Percentiles rank a stretch among this genome's conserved stretches.
phyloP scores from a whole-genome alignment of 139 green algal genomes.

The Chlamydomonas asymmetrica region DNA sequence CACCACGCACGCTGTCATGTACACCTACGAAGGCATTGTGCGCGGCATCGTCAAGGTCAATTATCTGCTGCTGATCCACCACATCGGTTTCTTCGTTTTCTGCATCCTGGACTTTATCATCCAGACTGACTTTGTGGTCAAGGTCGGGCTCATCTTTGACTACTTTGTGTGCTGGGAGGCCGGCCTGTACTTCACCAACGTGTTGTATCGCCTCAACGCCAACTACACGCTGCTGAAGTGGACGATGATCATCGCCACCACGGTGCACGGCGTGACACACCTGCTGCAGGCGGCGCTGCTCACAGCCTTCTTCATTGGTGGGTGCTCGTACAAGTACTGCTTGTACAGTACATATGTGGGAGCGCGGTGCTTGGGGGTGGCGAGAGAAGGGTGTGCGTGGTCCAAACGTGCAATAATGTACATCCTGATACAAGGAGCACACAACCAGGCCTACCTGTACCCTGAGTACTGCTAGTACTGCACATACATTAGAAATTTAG shows the following conservation, averaged over 20 bases:
- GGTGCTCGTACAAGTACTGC: too few relatives aligned
- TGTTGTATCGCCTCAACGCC: slow-evolving; percentile 1
- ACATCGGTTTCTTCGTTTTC: slow-evolving; percentile 4
- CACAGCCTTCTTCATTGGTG: slow-evolving; percentile 16
- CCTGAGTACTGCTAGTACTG: too few relatives aligned
- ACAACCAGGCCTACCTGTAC: too few relatives aligned
- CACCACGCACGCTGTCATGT: slow-evolving; percentile 15
- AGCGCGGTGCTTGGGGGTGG: too few relatives aligned
- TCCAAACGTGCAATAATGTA: too few relatives aligned
- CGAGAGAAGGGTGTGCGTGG: too few relatives aligned
- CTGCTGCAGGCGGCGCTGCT: slow-evolving; percentile 4
- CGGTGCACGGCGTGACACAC: slow-evolving; percentile 9
- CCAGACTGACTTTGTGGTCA: slow-evolving; percentile 13
- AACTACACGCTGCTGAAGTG: slow-evolving; percentile 19
- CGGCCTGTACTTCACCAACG: slow-evolving; percentile 11
- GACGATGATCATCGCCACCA: slow-evolving; percentile 8
- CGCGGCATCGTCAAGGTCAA: slow-evolving; percentile 17
- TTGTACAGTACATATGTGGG: too few relatives aligned
- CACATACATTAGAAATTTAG: too few relatives aligned
- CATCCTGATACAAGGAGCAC: too few relatives aligned
- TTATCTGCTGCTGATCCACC: slow-evolving; percentile 14
- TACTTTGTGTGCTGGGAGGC: slow-evolving; percentile 12
- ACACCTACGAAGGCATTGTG: slow-evolving; percentile 12
- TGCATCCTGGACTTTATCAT: slow-evolving; percentile 4
- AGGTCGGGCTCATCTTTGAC: slow-evolving; percentile 8